phyloP scores from a whole-genome alignment of 2,329 filamentous ascomycete genomes.

The Pyricularia pennisetigena region DNA sequence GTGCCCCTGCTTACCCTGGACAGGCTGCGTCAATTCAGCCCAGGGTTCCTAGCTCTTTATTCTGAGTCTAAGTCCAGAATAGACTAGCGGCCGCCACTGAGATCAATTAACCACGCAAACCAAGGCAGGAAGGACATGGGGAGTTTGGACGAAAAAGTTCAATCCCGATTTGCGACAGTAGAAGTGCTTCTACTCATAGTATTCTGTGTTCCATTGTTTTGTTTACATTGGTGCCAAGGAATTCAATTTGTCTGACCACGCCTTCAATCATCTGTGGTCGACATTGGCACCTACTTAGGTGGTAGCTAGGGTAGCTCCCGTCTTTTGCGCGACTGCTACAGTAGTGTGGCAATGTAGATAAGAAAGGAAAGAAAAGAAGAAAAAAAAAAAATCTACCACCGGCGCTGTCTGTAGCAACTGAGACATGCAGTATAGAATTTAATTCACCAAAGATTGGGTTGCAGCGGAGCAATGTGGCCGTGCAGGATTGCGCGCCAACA shows the following conservation, averaged over 20 bases:
- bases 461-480: not conserved
- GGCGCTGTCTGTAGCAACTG: not conserved
- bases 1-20: not conserved
- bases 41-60: not conserved
- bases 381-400: not conserved
- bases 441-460: not conserved
- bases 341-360: too few species aligned
- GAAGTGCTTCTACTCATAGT: not conserved
- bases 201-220: not conserved
- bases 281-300: too few species aligned
- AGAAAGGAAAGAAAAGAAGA: too few species aligned
- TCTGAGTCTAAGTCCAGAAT: not conserved
- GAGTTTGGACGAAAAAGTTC: not conserved
- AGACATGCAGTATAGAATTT: not conserved
- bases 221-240: not conserved
- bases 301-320: not conserved
- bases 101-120: not conserved
- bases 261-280: too few species aligned
- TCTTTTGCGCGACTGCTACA: too few species aligned
- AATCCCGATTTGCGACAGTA: not conserved
- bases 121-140: not conserved
- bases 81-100: not conserved
- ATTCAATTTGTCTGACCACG: too few species aligned
- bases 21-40: not conserved
- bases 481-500: not conserved